Conservation (phyloP, 163 green algal species). For the Prototheca wickerhamii region DNA sequence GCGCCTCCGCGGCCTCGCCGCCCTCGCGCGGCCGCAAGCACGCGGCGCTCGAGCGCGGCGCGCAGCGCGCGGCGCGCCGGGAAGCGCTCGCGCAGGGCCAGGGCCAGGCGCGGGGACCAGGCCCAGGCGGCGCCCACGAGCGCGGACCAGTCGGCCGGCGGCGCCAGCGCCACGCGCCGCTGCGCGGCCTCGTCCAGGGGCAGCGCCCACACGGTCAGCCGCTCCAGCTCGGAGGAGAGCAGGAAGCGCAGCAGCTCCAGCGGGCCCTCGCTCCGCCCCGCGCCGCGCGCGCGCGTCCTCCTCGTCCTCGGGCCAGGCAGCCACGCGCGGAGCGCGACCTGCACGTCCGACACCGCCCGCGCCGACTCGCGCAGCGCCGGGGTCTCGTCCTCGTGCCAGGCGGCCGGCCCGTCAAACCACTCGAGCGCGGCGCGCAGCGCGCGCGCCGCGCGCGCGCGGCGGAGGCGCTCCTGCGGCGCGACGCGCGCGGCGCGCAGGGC, state of each 20-base stretch:
- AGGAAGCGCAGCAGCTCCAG: slow-evolving; percentile 45
- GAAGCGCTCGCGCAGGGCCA: slow-evolving; percentile 50
- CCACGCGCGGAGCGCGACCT: slow-evolving; percentile 8
- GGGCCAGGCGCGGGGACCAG: slow-evolving; percentile 50
- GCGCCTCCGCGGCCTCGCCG: slow-evolving; percentile 10
- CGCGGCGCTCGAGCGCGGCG: slow-evolving; percentile 29
- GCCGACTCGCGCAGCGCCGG: slow-evolving; percentile 25
- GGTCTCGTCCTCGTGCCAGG: slow-evolving; percentile 24
- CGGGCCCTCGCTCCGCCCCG: slow-evolving; percentile 1
- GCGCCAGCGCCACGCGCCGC: background rate
- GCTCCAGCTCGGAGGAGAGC: slow-evolving; percentile 39
- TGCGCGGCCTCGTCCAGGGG: slow-evolving; percentile 15
- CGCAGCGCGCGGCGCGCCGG: slow-evolving; percentile 7
- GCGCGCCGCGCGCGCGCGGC: background rate
- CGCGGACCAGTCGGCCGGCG: slow-evolving; percentile 23
- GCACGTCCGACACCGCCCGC: slow-evolving; percentile 35
- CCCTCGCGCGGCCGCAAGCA: slow-evolving; percentile 25
- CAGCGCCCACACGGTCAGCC: slow-evolving; percentile 42
- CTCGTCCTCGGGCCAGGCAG: background rate
- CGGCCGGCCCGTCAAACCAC: slow-evolving; percentile 31
- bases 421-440: slow-evolving; percentile 40
- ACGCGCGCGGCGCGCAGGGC: slow-evolving; percentile 19
- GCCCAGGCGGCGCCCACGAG: slow-evolving; percentile 45
- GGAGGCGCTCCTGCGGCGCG: background rate
- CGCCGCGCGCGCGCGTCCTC: slow-evolving; percentile 2